These are phyloP conservation scores for Acer campestre DNA, from an alignment of 345 rosid species.

Conservation along the genomic window DNA sequence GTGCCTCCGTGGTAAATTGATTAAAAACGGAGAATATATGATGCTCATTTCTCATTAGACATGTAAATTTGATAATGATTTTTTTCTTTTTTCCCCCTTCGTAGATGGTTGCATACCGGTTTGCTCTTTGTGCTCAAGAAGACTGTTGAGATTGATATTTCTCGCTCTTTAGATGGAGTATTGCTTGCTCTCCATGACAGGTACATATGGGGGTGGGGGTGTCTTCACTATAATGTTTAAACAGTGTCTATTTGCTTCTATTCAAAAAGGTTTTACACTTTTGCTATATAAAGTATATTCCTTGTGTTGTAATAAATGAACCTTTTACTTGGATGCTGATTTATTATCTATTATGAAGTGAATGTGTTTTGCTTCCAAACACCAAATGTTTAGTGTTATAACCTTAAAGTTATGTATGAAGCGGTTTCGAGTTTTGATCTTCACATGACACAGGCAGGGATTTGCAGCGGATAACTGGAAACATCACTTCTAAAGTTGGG, in stretches of 20 bases:
- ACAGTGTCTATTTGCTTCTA: neutral
- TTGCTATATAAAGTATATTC: neutral
- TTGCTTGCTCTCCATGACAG: constrained; percentile 92
- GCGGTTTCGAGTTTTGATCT: constrained; percentile 37
- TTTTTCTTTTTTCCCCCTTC: constrained; percentile 11
- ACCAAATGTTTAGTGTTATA: neutral
- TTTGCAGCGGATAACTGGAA: constrained; percentile 85
- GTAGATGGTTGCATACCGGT: constrained; percentile 78
- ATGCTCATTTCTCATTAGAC: neutral
- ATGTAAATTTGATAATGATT: neutral
- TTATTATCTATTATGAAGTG: neutral
- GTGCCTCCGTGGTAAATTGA: neutral
- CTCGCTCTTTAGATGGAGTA: constrained; percentile 89
- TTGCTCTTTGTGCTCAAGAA: constrained; percentile 70
- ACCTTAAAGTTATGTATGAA: constrained; percentile 1
- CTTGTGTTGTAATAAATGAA: neutral
- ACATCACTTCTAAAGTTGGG: constrained; percentile 71
- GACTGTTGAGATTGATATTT: constrained; percentile 97
- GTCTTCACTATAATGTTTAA: neutral
- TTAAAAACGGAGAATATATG: neutral
- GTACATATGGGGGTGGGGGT: constrained; percentile 35
- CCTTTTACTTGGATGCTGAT: neutral
- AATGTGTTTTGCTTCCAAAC: neutral
- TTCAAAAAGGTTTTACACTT: neutral
- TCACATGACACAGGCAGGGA: constrained; percentile 78